These are phyloP conservation scores for Ceratocystis diversiconidia DNA, from an alignment of 2,329 filamentous ascomycete genomes.

Conservation along the genomic window DNA sequence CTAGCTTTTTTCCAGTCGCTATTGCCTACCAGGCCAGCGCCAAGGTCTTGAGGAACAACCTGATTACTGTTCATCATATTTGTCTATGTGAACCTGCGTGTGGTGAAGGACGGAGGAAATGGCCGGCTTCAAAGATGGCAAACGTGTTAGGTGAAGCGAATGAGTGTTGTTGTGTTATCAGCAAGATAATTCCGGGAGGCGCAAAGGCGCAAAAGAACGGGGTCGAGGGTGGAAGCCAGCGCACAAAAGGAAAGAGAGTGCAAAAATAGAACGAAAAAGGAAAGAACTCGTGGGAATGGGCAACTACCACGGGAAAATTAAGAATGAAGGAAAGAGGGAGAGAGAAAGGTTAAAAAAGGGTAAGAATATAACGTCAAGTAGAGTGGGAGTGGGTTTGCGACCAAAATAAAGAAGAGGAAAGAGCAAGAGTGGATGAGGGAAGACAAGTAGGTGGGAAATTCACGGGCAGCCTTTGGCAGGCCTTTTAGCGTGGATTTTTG, in stretches of 20 bases:
- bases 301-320: background rate
- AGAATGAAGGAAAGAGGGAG: background rate
- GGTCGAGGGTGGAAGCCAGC: background rate
- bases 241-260: background rate
- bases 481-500: conserved; percentile 5
- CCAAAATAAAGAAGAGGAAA: background rate
- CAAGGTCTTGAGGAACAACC: conserved; percentile 11
- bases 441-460: background rate
- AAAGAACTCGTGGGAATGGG: background rate
- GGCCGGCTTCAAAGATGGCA: background rate
- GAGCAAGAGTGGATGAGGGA: background rate
- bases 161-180: background rate
- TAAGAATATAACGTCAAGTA: background rate
- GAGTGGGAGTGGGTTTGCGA: background rate
- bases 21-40: background rate
- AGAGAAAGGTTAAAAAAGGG: background rate
- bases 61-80: background rate
- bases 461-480: background rate
- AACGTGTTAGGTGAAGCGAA: background rate
- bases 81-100: background rate
- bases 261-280: background rate
- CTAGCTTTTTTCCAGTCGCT: conserved; percentile 4
- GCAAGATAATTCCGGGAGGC: background rate
- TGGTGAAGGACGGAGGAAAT: background rate
- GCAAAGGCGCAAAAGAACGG: conserved; percentile 2